Evolutionary conservation across 2,329 filamentous ascomycete genomes (phyloP).

Genomic region (Knoxdaviesia proteae): DNA sequence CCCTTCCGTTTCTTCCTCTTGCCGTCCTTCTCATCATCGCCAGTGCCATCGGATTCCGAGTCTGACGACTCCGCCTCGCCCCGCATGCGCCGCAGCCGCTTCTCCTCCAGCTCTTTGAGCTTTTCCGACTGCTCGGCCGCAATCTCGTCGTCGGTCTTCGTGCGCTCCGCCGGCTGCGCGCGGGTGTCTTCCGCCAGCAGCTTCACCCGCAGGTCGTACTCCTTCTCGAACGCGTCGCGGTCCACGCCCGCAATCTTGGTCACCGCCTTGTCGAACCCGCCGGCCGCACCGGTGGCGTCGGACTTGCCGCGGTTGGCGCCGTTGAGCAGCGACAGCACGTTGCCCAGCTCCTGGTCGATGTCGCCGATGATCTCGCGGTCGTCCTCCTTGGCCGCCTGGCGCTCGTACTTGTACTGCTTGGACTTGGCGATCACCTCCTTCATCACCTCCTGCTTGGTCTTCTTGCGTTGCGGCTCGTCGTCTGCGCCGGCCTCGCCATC

Average conservation of each 20-base stretch:
- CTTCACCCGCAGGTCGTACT: conserved; percentile 70
- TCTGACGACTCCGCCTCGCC: conserved; percentile 55
- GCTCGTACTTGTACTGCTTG: conserved; percentile 84
- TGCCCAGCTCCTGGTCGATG: conserved; percentile 63
- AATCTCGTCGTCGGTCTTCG: conserved; percentile 79
- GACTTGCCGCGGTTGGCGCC: conserved; percentile 11
- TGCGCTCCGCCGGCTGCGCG: conserved; percentile 67
- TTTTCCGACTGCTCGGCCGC: conserved; percentile 56
- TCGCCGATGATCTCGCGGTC: conserved; percentile 73
- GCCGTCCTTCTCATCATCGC: conserved; percentile 7
- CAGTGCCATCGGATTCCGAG: conserved; percentile 22
- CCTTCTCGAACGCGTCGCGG: conserved; percentile 52
- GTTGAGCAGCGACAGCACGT: conserved; percentile 52
- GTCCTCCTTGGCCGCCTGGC: conserved; percentile 79
- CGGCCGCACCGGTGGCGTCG: background rate
- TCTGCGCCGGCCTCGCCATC: conserved; percentile 27
- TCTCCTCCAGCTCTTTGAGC: conserved; percentile 63
- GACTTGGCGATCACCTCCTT: conserved; percentile 95
- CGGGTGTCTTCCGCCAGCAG: conserved; percentile 69
- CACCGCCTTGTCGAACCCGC: conserved; percentile 1
- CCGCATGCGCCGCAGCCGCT: conserved; percentile 67
- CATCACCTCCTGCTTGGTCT: conserved; percentile 93
- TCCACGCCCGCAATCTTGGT: conserved; percentile 31
- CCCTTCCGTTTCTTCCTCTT: conserved; percentile 5
- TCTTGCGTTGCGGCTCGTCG: conserved; percentile 60